Base-by-base conservation (phyloP, 2,329 filamentous ascomycete genomes). In the Aspergillus pseudonomiae region DNA sequence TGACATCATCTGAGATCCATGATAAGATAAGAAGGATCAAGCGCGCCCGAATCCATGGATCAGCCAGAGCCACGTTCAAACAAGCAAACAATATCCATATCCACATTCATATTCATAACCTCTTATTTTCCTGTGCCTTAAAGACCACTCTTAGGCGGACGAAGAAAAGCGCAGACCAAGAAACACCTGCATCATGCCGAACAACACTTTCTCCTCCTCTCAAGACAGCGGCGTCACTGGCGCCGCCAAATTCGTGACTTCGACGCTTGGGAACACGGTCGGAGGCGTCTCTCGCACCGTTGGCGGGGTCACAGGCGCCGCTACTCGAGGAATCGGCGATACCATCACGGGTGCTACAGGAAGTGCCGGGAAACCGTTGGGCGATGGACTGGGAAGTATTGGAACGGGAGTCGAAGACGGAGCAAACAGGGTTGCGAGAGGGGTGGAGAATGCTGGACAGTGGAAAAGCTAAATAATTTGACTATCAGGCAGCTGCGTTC, bases 361-460 rank as follows among this genome's bases (percentile, higher is more conserved):
- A 14, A 82, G 80, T n/a, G 73, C 80, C 11, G 86, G 84, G 19
- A 81, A 80, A 61, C 84, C 85, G 1, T 70, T 89, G 1, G 86
- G 86, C 9, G 83, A 89, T 68, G 85, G 81, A 2, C 61, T 89
- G 14, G 79, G 81, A 9, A 84, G 81, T 67, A 70, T 86, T 9
- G 85, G 85, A 6, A 82, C 80, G 1, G 86, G 86, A 0, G 67
- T 89, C 2, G 80, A 88, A 76, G 78, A 80, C 52, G 87, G 84
- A 1, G 74, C 81, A 43, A 77, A 79, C 50, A 77, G 75, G 54
- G 79, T 87, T 2, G 82, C 83, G 16, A 81, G 84, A 75, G 85
- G 86, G 0, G 82, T 85, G 7, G 85, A 88, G 75, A 78, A 87
- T 69, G 86, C 86, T 12, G 86, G 86, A 3, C 75, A 87, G 71